Evolutionary conservation across 139 green algal species (phyloP).

Genomic region (Chlamydomonas sp.): DNA sequence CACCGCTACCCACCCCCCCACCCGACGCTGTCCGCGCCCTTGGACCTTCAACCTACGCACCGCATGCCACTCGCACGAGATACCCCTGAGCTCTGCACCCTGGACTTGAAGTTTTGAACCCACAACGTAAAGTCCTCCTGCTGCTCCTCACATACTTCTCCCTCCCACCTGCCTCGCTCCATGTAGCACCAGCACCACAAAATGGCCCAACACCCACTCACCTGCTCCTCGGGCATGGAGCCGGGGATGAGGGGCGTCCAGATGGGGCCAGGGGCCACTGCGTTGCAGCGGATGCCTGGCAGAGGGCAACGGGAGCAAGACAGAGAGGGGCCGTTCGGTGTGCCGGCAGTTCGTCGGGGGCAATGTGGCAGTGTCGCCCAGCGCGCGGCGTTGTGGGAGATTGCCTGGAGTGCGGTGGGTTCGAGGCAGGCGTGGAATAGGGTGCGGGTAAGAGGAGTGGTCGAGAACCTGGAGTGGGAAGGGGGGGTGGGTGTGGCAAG

Average conservation of each 20-base stretch:
- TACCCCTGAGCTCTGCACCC: neutral
- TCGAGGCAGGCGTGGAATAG: neutral
- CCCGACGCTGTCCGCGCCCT: neutral
- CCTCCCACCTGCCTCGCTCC: neutral
- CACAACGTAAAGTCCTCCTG: neutral
- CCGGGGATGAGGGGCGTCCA: slow-evolving; percentile 78
- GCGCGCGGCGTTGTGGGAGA: neutral
- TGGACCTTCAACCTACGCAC: neutral
- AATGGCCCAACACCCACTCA: neutral
- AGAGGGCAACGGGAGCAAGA: neutral
- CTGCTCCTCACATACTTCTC: no score
- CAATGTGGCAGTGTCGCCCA: neutral
- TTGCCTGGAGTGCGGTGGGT: neutral
- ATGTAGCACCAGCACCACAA: no score
- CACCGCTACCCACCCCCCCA: neutral
- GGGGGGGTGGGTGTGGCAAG: neutral
- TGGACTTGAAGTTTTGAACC: neutral
- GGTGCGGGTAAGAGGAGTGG: neutral
- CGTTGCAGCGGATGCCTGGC: slow-evolving; percentile 76
- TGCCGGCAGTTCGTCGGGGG: neutral
- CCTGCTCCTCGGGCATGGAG: slow-evolving; percentile 43
- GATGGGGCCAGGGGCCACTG: slow-evolving; percentile 77
- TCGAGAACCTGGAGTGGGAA: neutral
- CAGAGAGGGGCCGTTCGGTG: neutral
- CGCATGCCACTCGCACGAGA: neutral